These are phyloP conservation scores for Neospermospora avenae DNA, from an alignment of 2,329 filamentous ascomycete species.

Conservation along the genomic window DNA sequence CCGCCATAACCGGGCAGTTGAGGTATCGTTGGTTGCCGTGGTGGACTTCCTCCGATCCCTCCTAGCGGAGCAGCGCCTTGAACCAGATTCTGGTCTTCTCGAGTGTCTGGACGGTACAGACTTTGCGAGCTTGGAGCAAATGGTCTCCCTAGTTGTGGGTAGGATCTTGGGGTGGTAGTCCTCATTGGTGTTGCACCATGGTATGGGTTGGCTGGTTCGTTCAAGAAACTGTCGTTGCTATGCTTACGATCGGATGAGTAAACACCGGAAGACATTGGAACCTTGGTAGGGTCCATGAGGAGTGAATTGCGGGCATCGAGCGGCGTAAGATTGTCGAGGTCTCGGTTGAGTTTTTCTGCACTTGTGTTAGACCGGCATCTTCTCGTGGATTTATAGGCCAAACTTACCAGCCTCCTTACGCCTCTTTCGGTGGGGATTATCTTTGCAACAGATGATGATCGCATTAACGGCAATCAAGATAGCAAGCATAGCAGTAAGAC, in stretches of 20 bases:
- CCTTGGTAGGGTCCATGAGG: constrained; percentile 42
- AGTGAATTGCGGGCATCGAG: constrained; percentile 85
- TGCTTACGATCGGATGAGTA: constrained; percentile 27
- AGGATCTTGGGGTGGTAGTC: constrained; percentile 6
- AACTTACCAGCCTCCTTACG: constrained; percentile 85
- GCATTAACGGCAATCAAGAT: constrained; percentile 89
- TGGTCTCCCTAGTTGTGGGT: constrained; percentile 9
- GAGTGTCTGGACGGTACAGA: constrained; percentile 14
- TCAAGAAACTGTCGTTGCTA: constrained; percentile 28
- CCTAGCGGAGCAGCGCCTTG: constrained; percentile 27
- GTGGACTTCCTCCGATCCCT: constrained; percentile 18
- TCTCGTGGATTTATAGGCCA: constrained; percentile 12
- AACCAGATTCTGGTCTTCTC: constrained; percentile 26
- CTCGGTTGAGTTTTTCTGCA: constrained; percentile 72
- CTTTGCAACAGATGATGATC: constrained; percentile 74
- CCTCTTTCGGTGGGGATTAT: constrained; percentile 86
- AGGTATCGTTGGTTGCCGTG: constrained; percentile 24
- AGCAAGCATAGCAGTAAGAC: constrained; percentile 76
- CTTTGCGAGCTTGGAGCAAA: constrained; percentile 11
- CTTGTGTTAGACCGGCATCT: not conserved
- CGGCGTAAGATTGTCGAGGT: constrained; percentile 79
- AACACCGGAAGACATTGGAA: constrained; percentile 13
- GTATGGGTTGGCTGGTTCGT: constrained; percentile 33
- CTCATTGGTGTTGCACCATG: constrained; percentile 25
- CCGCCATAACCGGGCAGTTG: constrained; percentile 17